phyloP scores from a whole-genome alignment of 2,329 filamentous ascomycete genomes.

The Trichoderma citrinoviride region DNA sequence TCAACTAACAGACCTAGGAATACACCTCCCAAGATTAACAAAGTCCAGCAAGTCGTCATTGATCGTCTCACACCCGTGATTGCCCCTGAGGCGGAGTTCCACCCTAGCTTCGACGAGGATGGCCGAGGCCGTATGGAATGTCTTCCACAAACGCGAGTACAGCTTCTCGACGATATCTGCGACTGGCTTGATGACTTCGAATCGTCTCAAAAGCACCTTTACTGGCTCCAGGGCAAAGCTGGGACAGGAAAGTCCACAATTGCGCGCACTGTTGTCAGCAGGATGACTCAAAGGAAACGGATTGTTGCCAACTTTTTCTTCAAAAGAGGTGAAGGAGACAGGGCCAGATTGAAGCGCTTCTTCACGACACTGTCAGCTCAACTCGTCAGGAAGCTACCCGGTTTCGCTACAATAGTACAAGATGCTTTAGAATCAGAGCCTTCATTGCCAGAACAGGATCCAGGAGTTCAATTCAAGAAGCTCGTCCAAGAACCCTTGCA shows the following conservation, averaged over 20 bases:
- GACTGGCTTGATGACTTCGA: not conserved
- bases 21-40: not conserved
- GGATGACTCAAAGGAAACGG: accelerated
- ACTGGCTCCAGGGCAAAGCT: slow-evolving; percentile 24
- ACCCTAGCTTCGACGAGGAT: not conserved
- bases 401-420: slow-evolving; percentile 22
- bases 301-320: slow-evolving; percentile 41
- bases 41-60: not conserved
- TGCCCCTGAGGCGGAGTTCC: not conserved
- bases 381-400: slow-evolving; percentile 30
- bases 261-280: slow-evolving; percentile 18
- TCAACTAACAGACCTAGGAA: not conserved
- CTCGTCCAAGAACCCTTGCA: slow-evolving; percentile 16
- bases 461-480: slow-evolving; percentile 22
- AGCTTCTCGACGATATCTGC: slow-evolving; percentile 5
- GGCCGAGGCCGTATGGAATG: not conserved
- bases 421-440: slow-evolving; percentile 6
- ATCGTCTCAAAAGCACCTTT: not conserved
- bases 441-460: not conserved
- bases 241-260: slow-evolving; percentile 28
- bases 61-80: not conserved
- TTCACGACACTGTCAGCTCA: slow-evolving; percentile 41
- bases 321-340: slow-evolving; percentile 34
- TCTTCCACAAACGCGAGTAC: not conserved
- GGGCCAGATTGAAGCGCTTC: slow-evolving; percentile 37